Base-by-base conservation (phyloP, 2,329 filamentous ascomycete species). In the Chaetomium olivaceum region DNA sequence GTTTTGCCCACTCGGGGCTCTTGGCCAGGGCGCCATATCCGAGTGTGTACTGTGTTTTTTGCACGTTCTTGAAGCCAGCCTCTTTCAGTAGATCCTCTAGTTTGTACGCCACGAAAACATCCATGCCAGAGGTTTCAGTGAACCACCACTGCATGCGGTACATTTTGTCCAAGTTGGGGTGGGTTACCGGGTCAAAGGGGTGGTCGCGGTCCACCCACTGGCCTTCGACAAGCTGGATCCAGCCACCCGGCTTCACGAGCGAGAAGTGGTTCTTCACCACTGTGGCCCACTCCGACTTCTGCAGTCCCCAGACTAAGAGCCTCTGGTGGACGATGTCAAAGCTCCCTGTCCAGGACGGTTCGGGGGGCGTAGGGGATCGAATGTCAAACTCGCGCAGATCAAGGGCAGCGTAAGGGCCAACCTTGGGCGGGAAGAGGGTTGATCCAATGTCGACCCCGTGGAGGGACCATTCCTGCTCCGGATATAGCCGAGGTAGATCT, bases 321-420 rank as follows among this genome's bases (percentile, higher is more conserved):
- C 58, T 16, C 31, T 61, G 58, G 50, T 61, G 58, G 2, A 61
- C 50, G 8, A 61, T 21, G 33, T 61, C 58, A 8, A 61, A 61
- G 14, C 48, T 39, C 1, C 11, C 6, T 1, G n/a, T 7, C 58
- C 48, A 61, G 11, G 43, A 52, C 46, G 25, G 43, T 4, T 52
- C 46, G 16, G 46, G 43, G 0, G 58, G 46, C 4, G 27, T 36
- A 21, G 58, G 21, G 9, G 27, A 60, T 19, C 48, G 19, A n/a
- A 54, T 54, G 19, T 61, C 46, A 16, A 29, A 29, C 9, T 29
- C 50, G 58, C 50, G 58, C 1, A 61, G n/a, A n/a, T 61, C 58
- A 1, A 60, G 58, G 23, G 58, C 14, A 1, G 58, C 58, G 31
- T 43, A 27, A 27, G n/a, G 58, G 4, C 50, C 48, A 3, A 23